Base-by-base conservation (phyloP, 345 rosid genomes). In the Dimocarpus longan region DNA sequence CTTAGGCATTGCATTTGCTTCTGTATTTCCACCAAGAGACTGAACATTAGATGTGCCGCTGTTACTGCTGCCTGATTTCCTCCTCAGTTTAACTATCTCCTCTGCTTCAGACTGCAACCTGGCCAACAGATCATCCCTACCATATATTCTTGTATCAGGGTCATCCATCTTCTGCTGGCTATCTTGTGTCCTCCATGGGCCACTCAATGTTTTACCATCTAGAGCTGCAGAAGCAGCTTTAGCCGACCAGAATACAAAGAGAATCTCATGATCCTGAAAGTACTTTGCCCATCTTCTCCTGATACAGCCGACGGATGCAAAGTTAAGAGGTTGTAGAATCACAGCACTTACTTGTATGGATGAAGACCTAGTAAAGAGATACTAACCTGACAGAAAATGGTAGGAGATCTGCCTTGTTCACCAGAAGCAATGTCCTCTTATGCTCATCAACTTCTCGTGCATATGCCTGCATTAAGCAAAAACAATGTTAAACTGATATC, bases 371-470 rank as follows among this genome's bases (percentile, higher is more conserved):
- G 16, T 6, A 59, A 21, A 18, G 48, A 40, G 68, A 44, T 10
- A 66, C 81, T 39, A 77, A 92, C 98, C 98, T 92, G 82, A 91
- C 85, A 75, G 90, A 83, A 76, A 84, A 84, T 60, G 97, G 97
- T 43, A 94, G 88, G 59, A 96, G 94, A 89, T 96, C 99, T 12
- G 98, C 97, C 84, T 96, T 96, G 86, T 96, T 96, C 54, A 94
- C 94, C 15, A 96, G 89, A 81, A 96, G 97, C 89, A 92, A 80
- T 50, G 99, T 94, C 83, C 84, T 87, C 82, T 88, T 94, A 75
- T 91, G 90, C 84, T 88, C 84, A 79, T 96, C 93, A 39, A 91
- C 81, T 84, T 96, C 99, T 80, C 50, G 84, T 66, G 92, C 97
- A 85, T 94, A 96, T 80, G 82, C 94, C 97, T 96, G 78, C 44